Evolutionary conservation across 2,329 filamentous ascomycete genomes (phyloP), one percentile per base, ranked within the genome.

Genomic region (Mariannaea sp.): DNA sequence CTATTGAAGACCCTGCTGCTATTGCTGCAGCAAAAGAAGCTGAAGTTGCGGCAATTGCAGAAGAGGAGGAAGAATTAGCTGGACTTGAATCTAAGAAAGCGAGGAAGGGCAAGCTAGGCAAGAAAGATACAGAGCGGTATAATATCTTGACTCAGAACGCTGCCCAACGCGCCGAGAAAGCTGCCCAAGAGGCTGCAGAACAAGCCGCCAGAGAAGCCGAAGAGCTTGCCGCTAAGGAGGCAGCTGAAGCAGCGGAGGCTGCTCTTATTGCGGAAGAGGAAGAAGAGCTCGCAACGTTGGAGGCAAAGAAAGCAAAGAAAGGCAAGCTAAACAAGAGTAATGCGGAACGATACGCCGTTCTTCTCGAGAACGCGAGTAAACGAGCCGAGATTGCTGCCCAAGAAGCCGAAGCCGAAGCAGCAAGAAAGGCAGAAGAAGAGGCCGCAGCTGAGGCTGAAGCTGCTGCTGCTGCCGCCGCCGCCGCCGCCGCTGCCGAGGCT

Each of bases 221-320:
- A n/a, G 42, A 13, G 0, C 38, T 36, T 1, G 49, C 49, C 39
- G 49, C 39, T 3, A 42, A 68, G 38, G 65, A 70, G 24, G 58
- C 66, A 29, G 66, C 39, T 4, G 43, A 68, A 38, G 65, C 69
- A 22, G 58, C 66, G 29, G 66, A 30, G 5, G 48, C 48, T 10
- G 43, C 38, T 8, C 16, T 33, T 4, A 42, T 49, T 20, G 68
- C 70, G 5, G 68, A 70, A n/a, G 71, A 77, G 51, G 73, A 70
- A 6, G 71, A 74, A 27, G 74, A 78, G 60, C 73, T 73, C 24
- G 71, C 70, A 8, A 69, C 68, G 13, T 69, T 69, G 46, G 70
- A 73, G 43, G 72, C 70, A 7, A 65, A 63, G 43, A 65, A 65
- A 30, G 29, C 36, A 7, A 65, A 53, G n/a, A 61, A 52, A 29